Base-by-base conservation (phyloP, 73 alveolate genomes). In the Tetrahymena malaccensis region DNA sequence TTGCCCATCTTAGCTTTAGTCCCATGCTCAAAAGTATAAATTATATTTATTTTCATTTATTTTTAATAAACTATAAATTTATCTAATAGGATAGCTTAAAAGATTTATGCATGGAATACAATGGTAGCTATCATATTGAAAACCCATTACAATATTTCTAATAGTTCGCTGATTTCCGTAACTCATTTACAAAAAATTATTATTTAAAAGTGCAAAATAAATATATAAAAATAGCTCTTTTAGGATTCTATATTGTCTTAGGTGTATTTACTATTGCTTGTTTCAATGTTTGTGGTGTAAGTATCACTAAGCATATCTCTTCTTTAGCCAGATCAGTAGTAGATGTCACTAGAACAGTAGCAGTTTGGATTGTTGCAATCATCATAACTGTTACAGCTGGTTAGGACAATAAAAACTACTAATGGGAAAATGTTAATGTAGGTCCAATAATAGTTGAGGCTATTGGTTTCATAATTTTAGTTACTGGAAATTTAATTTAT, bases 281-380 rank as follows among this genome's bases (percentile, higher is more conserved):
- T 93, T 98, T 98, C 96, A 98, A 98, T 85, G 96, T 97, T 16
- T 96, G 98, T 43, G 99, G 99, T 27, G 98, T 98, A 84, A 96
- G 98, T 34, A 98, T 98, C 50, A 98, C 99, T 55, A 99, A 99
- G 96, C 85, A 98, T 94, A 99, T 98, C 10, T 97, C 99, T 17
- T 98, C 99, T 21, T 97, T 99, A 25, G 96, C 99, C 44, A 97
- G 99, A 89, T 97, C 99, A 15, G 97, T 98, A 34, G 98, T 98
- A 93, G 99, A 99, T 95, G 97, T 99, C 38, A 85, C 97, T 33
- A 94, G 99, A 84, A 98, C 99, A 22, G 97, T 98, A 22, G 25
- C 98, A 4, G 96, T 98, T 44, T 99, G 99, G 99, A 94, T 94
- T 43, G 96, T 97, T 83, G 97, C 97, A 94, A 93, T 98, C 34